Evolutionary conservation across 768 basidiomycete species (phyloP).

Genomic region (Lentinula lateritia): DNA sequence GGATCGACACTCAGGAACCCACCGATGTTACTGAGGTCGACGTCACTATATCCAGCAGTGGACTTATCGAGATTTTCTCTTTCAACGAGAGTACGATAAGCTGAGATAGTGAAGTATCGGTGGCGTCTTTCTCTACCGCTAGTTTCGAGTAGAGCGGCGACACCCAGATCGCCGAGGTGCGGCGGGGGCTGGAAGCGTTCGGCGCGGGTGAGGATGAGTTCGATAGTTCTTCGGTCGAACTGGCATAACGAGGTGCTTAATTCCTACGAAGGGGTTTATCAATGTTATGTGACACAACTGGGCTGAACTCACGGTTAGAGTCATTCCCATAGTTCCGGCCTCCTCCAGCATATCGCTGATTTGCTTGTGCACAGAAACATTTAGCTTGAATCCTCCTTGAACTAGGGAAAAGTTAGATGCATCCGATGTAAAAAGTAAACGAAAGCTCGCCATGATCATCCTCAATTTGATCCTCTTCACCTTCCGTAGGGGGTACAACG

Average conservation of each 20-base stretch:
- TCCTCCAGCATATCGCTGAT: slow-evolving; percentile 69
- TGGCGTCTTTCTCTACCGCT: slow-evolving; percentile 82
- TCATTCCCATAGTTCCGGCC: slow-evolving; percentile 64
- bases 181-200: slow-evolving; percentile 59
- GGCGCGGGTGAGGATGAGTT: slow-evolving; percentile 70
- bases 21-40: slow-evolving; percentile 47
- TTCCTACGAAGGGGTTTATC: slow-evolving; percentile 38
- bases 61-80: slow-evolving; percentile 60
- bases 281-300: not conserved
- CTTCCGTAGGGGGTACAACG: slow-evolving; percentile 23
- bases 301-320: slow-evolving; percentile 49
- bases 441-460: slow-evolving; percentile 38
- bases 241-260: slow-evolving; percentile 54
- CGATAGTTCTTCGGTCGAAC: slow-evolving; percentile 79
- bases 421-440: not conserved
- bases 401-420: slow-evolving; percentile 16
- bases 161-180: slow-evolving; percentile 68
- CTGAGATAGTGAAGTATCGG: slow-evolving; percentile 72
- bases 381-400: slow-evolving; percentile 44
- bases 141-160: slow-evolving; percentile 74
- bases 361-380: slow-evolving; percentile 73
- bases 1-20: slow-evolving; percentile 44
- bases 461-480: slow-evolving; percentile 21
- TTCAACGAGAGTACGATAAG: slow-evolving; percentile 58
- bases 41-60: slow-evolving; percentile 33